Conservation (phyloP, 2,329 filamentous ascomycete genomes). For the Claviceps capensis region DNA sequence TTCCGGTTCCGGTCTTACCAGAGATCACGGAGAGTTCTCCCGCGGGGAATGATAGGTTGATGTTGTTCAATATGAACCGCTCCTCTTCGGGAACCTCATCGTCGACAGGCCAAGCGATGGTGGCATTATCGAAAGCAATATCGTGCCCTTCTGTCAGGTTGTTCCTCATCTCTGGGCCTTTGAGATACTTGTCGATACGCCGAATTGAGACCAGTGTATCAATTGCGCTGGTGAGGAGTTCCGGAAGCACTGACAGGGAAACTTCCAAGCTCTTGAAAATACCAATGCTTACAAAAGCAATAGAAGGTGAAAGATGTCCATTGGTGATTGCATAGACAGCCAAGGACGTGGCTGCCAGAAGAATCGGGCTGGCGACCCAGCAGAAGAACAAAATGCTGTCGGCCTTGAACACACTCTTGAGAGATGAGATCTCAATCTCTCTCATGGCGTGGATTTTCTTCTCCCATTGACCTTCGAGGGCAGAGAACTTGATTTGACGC, state of each 20-base stretch:
- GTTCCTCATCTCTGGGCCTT: conserved; percentile 47
- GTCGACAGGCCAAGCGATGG: conserved; percentile 63
- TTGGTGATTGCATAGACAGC: conserved; percentile 52
- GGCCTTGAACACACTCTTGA: conserved; percentile 52
- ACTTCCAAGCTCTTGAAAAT: conserved; percentile 63
- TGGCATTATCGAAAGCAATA: conserved; percentile 52
- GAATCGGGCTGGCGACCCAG: conserved; percentile 61
- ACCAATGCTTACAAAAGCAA: conserved; percentile 67
- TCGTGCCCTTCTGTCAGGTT: conserved; percentile 40
- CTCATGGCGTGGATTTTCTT: conserved; percentile 49
- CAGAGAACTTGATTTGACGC: conserved; percentile 74
- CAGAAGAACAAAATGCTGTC: conserved; percentile 51
- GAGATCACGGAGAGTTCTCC: conserved; percentile 61
- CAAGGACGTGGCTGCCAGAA: conserved; percentile 58
- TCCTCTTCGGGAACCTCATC: conserved; percentile 40
- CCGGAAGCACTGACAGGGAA: conserved; percentile 56
- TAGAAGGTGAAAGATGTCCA: conserved; percentile 51
- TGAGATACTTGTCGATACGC: conserved; percentile 59
- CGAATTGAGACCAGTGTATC: conserved; percentile 62
- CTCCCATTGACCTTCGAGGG: conserved; percentile 63
- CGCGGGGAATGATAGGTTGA: conserved; percentile 53
- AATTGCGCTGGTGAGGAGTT: conserved; percentile 55
- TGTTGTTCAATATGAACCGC: conserved; percentile 49
- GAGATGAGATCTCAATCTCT: conserved; percentile 49
- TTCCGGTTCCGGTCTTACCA: conserved; percentile 65